These are phyloP conservation scores for Lactifluus subvellereus DNA, from an alignment of 768 basidiomycete genomes.

Conservation along the genomic window DNA sequence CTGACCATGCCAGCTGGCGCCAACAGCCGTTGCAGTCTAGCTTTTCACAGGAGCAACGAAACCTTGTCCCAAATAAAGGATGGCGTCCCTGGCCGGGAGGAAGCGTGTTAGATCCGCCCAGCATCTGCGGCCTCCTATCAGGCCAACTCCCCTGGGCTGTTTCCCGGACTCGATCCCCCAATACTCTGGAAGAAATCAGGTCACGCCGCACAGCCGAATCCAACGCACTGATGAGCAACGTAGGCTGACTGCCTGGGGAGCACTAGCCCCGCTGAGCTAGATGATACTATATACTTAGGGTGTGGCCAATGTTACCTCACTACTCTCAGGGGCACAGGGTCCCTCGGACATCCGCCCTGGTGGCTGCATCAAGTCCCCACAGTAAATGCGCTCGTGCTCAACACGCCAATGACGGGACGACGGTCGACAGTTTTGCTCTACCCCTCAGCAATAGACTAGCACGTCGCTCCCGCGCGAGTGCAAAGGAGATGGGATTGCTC, in stretches of 20 bases:
- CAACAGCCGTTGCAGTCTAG: not conserved
- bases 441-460: not conserved
- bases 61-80: not conserved
- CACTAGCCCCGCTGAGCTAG: not conserved
- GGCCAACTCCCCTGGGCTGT: not conserved
- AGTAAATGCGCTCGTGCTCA: not conserved
- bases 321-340: not conserved
- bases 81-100: not conserved
- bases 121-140: not conserved
- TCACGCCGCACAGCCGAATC: not conserved
- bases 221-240: not conserved
- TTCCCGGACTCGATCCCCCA: too few species aligned
- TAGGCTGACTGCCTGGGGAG: not conserved
- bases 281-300: not conserved
- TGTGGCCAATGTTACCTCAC: not conserved
- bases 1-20: not conserved
- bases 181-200: too few species aligned
- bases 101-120: not conserved
- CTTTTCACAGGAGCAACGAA: not conserved
- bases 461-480: not conserved
- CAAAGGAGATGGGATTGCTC: not conserved
- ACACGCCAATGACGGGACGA: not conserved
- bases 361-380: not conserved
- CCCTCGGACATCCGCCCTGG: not conserved
- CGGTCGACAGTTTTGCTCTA: not conserved